A percentile compares a stretch with the other conserved stretches of the same genome.
Conservation (phyloP, 805 yeast species). For the Cyberlindnera maclurae region DNA sequence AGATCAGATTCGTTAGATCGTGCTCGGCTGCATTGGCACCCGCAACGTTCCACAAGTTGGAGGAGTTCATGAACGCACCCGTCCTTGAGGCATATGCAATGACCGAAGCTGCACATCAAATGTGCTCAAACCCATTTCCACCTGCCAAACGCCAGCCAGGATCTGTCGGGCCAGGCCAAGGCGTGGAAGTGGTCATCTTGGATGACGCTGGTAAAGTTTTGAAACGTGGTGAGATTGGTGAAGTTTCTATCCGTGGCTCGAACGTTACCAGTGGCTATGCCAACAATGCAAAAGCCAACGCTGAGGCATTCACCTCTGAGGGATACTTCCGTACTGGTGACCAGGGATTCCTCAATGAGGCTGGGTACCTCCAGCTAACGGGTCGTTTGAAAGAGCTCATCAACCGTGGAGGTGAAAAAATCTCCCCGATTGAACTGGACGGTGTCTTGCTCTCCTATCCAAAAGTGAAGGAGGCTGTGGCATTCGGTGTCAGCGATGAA, state of each 20-base stretch:
- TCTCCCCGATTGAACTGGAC: slow-evolving; percentile 67
- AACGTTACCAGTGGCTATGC: slow-evolving; percentile 69
- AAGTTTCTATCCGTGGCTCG: slow-evolving; percentile 59
- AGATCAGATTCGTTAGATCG: slow-evolving; percentile 60
- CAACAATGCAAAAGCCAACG: slow-evolving; percentile 65
- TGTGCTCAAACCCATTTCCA: slow-evolving; percentile 67
- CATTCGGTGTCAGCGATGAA: slow-evolving; percentile 59
- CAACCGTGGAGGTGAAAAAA: slow-evolving; percentile 74
- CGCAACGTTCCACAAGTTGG: slow-evolving; percentile 50
- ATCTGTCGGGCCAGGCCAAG: slow-evolving; percentile 68
- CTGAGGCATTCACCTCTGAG: slow-evolving; percentile 50
- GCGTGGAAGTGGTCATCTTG: slow-evolving; percentile 54
- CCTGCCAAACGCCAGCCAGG: slow-evolving; percentile 62
- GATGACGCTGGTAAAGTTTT: slow-evolving; percentile 42
- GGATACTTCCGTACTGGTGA: slow-evolving; percentile 74
- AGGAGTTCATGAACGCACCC: slow-evolving; percentile 52
- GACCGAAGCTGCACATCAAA: slow-evolving; percentile 80
- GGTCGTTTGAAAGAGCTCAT: slow-evolving; percentile 71
- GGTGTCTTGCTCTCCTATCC: slow-evolving; percentile 53
- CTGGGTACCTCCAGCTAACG: slow-evolving; percentile 53
- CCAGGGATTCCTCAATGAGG: slow-evolving; percentile 55
- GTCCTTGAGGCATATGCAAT: slow-evolving; percentile 74
- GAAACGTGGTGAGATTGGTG: slow-evolving; percentile 53
- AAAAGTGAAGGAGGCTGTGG: slow-evolving; percentile 61
- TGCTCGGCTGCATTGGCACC: slow-evolving; percentile 72